Evolutionary conservation across 73 alveolate species (phyloP).

Genomic region (Paramecium sexaurelia): DNA sequence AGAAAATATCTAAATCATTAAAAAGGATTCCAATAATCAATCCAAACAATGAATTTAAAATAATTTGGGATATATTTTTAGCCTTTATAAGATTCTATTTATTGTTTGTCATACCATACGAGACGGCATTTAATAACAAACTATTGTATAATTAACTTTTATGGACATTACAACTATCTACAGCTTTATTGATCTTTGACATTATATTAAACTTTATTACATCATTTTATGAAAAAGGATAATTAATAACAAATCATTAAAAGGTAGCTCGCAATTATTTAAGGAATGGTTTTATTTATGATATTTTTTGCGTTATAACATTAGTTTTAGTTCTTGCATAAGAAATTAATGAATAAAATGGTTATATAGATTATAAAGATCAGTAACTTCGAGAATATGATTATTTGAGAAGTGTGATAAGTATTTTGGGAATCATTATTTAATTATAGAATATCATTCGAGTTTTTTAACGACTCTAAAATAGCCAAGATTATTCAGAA

Average conservation of each 20-base stretch:
- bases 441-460: slow-evolving; percentile 2
- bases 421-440: slow-evolving; percentile 25
- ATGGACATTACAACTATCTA: not conserved
- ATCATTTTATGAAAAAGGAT: slow-evolving; percentile 53
- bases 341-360: not conserved
- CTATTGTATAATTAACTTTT: not conserved
- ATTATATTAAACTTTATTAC: slow-evolving; percentile 4
- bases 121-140: slow-evolving; percentile 23
- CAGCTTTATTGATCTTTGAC: not conserved
- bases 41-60: slow-evolving; percentile 37
- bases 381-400: not conserved
- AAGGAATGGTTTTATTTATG: slow-evolving; percentile 36
- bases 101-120: slow-evolving; percentile 25
- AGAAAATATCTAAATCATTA: not conserved
- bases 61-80: slow-evolving; percentile 17
- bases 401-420: not conserved
- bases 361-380: not conserved
- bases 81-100: slow-evolving; percentile 12
- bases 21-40: not conserved
- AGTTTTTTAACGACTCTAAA: slow-evolving; percentile 35
- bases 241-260: not conserved
- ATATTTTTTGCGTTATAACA: not conserved
- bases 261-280: not conserved
- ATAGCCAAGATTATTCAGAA: slow-evolving; percentile 22
- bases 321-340: not conserved